Base-by-base conservation (phyloP, 2,329 filamentous ascomycete species). In the Phyllosticta capitalensis region DNA sequence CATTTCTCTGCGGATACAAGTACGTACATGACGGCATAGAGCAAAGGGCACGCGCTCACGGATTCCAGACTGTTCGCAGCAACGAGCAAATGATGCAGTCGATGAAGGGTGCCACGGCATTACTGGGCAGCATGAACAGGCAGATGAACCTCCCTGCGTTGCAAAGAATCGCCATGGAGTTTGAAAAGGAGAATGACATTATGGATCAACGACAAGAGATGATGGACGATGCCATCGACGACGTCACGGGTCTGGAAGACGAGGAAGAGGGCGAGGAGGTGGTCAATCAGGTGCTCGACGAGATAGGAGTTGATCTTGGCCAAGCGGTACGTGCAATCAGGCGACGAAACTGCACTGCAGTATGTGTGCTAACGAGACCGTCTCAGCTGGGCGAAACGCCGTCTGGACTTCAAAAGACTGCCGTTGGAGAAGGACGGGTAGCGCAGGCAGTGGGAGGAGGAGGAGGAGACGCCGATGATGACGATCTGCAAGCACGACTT, bases 41-140 rank as follows among this genome's bases (percentile, higher is more conserved):
- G 26, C 49, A 17, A 3, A 49, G 22, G 38, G 14, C 28, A 48
- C 14, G 59, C 33, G 28, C 56, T 61, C 26, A 72, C 56, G 60
- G 48, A 63, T 56, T 21, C 19, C 68, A 96, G 90, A 99, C 94
- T 55, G 92, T 97, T 64, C 86, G 94, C 64, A 96, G 92, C 65
- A 99, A 99, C 74, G 94, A 99, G 74, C 92, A 97, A 75, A 99
- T 99, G 94, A 96, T 96, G 92, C 90, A 96, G 75, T 94, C 92
- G 9, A 97, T 99, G 94, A 99, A 96, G 75, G 94, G 94, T 33
- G 94, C 94, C 4, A 97, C 94, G 1, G 86, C 87, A 75, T 86
- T 96, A 2, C 79, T 99, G 7, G 91, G 92, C 58, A 95, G 89
- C 77, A 99, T 99, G 94, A 99, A 99, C 75, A 83, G 89, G 64